Evolutionary conservation across 306 rosid species (phyloP), one percentile per base, ranked within the genome.

Genomic region (Trichosanthes cucumerina): DNA sequence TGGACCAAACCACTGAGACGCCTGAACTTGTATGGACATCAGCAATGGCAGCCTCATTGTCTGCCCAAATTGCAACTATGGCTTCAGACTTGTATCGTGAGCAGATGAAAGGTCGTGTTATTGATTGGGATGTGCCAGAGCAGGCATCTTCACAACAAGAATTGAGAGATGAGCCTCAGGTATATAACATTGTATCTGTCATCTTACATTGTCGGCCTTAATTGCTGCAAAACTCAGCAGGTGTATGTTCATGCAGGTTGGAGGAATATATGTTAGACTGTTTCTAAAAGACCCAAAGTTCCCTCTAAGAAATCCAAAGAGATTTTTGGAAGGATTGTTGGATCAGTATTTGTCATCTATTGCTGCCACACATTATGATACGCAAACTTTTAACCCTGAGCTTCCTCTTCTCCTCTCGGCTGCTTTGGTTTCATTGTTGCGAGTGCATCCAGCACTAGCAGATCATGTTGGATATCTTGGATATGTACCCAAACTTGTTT

Each of bases 11-110:
- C 79, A 92, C 97, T 3, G 99, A 95, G 87, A 95, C 99, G 60
- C 99, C 99, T 72, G 99, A 95, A 83, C 97, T 95, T 87, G 99
- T 95, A 50, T 95, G 99, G 99, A 95, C 99, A 4, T 96, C 96
- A 46, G 99, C 99, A 6, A 95, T 95, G 99, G 99, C 99, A 49
- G 87, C 99, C 83, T 95, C 99, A 82, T 83, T 95, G 79, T 89
- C 99, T 79, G 97, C 97, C 34, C 99, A 95, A 86, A 89, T 95
- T 81, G 85, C 92, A 78, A 95, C 99, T 21, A 87, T 95, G 97
- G 90, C 97, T 77, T 84, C 89, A 53, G 97, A 95, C 79, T 87
- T 95, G 78, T 91, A 87, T 79, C 92, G 89, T 0, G 97, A 95
- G 83, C 97, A 92, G 88, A 85, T 89, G 88, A 95, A 95, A 90